These are phyloP conservation scores for Cyclotella kingstonii DNA, from an alignment of 108 stramenopile species.

Conservation along the genomic window DNA sequence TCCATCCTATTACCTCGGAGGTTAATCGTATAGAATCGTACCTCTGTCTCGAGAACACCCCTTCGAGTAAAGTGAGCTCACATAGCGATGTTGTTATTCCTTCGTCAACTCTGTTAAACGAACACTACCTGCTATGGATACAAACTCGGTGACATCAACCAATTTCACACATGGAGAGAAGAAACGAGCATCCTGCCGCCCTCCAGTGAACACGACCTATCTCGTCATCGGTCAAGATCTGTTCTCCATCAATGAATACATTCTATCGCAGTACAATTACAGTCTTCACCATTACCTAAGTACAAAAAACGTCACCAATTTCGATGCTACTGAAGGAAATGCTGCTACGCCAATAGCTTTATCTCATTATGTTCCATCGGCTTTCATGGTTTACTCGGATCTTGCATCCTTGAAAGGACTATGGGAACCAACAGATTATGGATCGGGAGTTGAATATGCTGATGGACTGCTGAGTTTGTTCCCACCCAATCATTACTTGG, in stretches of 20 bases:
- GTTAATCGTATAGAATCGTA: too few relatives aligned
- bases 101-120: too few relatives aligned
- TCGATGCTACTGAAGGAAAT: not conserved
- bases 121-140: too few relatives aligned
- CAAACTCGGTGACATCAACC: too few relatives aligned
- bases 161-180: too few relatives aligned
- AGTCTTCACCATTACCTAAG: constrained; percentile 48
- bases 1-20: too few relatives aligned
- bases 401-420: constrained; percentile 65
- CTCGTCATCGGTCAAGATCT: constrained; percentile 60
- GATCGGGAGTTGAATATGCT: constrained; percentile 77
- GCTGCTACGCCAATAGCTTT: constrained; percentile 7
- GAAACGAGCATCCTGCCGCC: constrained; percentile 45
- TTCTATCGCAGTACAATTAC: constrained; percentile 66
- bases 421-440: constrained; percentile 69
- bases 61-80: too few relatives aligned
- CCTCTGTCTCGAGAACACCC: too few relatives aligned
- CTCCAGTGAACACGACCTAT: constrained; percentile 57
- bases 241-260: constrained; percentile 75
- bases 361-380: constrained; percentile 55
- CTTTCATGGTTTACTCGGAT: constrained; percentile 79
- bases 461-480: constrained; percentile 44
- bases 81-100: too few relatives aligned
- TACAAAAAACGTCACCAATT: constrained; percentile 6
- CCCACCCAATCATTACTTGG: constrained; percentile 13